Evolutionary conservation across 139 green algal species (phyloP).

Genomic region (Tetratostichococcus sp.): DNA sequence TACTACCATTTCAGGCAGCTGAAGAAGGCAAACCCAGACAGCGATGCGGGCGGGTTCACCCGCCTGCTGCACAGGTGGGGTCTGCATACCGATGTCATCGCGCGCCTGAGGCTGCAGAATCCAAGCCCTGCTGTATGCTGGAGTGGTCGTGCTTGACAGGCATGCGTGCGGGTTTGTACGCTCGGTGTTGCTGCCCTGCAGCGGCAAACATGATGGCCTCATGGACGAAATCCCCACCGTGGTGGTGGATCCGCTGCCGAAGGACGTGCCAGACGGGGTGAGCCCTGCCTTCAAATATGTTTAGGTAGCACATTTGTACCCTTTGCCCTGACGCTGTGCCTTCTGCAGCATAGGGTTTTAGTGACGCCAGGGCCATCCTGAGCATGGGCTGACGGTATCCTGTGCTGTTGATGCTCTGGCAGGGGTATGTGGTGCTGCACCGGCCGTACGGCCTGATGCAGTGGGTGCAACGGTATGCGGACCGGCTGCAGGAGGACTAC

Average conservation of each 20-base stretch:
- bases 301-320: too few species aligned
- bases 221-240: slow-evolving; percentile 76
- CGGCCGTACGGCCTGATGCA: slow-evolving; percentile 66
- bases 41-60: slow-evolving; percentile 74
- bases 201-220: slow-evolving; percentile 40
- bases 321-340: too few species aligned
- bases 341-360: too few species aligned
- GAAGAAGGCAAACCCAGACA: slow-evolving; percentile 28
- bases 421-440: slow-evolving; percentile 69
- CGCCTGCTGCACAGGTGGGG: slow-evolving; percentile 44
- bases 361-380: too few species aligned
- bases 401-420: neutral
- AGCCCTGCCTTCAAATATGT: neutral
- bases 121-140: neutral
- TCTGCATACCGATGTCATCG: neutral
- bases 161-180: too few species aligned
- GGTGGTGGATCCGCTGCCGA: slow-evolving; percentile 53
- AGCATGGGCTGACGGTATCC: too few species aligned
- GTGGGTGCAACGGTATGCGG: slow-evolving; percentile 46
- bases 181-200: too few species aligned
- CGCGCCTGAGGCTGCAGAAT: too few species aligned
- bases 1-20: slow-evolving; percentile 62
- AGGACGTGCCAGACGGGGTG: slow-evolving; percentile 24
- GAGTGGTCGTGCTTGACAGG: too few species aligned
- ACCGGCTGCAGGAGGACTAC: slow-evolving; percentile 48